Evolutionary conservation across 2,329 filamentous ascomycete species (phyloP).

Genomic region (Talaromyces sp.): DNA sequence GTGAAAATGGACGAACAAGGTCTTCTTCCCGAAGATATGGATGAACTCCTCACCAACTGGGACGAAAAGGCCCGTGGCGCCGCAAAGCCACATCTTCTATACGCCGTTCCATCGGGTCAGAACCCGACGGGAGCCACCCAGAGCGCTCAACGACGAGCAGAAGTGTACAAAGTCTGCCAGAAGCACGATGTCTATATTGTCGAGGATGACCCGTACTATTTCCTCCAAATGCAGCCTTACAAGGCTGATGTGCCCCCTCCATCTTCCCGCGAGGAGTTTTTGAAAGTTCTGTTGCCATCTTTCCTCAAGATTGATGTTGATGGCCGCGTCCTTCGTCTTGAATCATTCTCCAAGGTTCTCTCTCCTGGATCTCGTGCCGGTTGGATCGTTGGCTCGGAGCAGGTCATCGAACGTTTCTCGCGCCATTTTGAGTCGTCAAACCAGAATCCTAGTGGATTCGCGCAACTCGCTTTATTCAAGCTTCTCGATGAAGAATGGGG

Average conservation of each 20-base stretch:
- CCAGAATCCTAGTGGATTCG: slow-evolving; percentile 81
- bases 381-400: slow-evolving; percentile 84
- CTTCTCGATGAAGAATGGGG: slow-evolving; percentile 93
- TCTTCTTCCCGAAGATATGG: slow-evolving; percentile 59
- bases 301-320: slow-evolving; percentile 78
- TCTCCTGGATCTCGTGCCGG: slow-evolving; percentile 77
- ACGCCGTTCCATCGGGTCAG: slow-evolving; percentile 76
- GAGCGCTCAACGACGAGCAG: slow-evolving; percentile 61
- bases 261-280: slow-evolving; percentile 66
- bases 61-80: slow-evolving; percentile 55
- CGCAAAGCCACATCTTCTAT: slow-evolving; percentile 64
- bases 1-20: slow-evolving; percentile 66
- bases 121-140: slow-evolving; percentile 90
- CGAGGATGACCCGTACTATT: slow-evolving; percentile 95
- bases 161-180: slow-evolving; percentile 72
- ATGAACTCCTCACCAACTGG: slow-evolving; percentile 64
- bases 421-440: slow-evolving; percentile 79
- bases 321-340: slow-evolving; percentile 83
- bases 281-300: slow-evolving; percentile 69
- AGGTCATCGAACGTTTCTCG: slow-evolving; percentile 78
- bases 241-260: slow-evolving; percentile 57
- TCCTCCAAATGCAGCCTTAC: slow-evolving; percentile 79
- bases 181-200: slow-evolving; percentile 84
- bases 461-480: slow-evolving; percentile 81
- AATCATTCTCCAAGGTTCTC: slow-evolving; percentile 91